Conservation (phyloP, 2,329 filamentous ascomycete species). For the Davidsoniella australis region DNA sequence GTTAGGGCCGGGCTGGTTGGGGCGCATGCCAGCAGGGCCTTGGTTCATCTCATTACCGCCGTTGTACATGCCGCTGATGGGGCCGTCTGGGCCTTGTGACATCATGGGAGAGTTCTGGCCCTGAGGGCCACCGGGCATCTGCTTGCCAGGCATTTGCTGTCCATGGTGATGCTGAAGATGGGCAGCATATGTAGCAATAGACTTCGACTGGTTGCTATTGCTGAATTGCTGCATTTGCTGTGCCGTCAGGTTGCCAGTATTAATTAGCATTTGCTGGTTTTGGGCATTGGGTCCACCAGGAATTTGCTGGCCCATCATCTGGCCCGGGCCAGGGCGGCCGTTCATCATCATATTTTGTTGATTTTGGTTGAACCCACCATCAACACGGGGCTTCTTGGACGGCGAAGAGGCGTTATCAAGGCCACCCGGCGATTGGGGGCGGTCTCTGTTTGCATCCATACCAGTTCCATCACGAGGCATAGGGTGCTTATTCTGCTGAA, state of each 20-base stretch:
- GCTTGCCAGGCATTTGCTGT: slow-evolving; percentile 63
- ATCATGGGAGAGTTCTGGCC: slow-evolving; percentile 75
- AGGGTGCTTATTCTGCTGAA: slow-evolving; percentile 48
- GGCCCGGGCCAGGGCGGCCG: slow-evolving; percentile 42
- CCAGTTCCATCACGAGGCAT: slow-evolving; percentile 70
- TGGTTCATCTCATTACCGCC: slow-evolving; percentile 33
- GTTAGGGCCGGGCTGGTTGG: slow-evolving; percentile 30
- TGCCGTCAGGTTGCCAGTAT: slow-evolving; percentile 53
- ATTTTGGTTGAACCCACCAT: slow-evolving; percentile 53
- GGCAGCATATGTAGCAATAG: slow-evolving; percentile 73
- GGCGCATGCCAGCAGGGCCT: slow-evolving; percentile 39
- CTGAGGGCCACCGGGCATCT: slow-evolving; percentile 49
- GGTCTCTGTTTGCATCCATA: slow-evolving; percentile 68
- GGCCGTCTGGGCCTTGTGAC: slow-evolving; percentile 49
- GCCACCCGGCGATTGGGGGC: slow-evolving; percentile 65
- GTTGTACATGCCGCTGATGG: slow-evolving; percentile 45
- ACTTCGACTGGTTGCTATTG: slow-evolving; percentile 55
- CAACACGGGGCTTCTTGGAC: slow-evolving; percentile 71
- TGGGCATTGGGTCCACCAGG: slow-evolving; percentile 31
- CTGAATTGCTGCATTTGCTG: slow-evolving; percentile 55
- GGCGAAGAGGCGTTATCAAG: slow-evolving; percentile 83
- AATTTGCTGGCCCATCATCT: slow-evolving; percentile 58
- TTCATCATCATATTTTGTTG: slow-evolving; percentile 56
- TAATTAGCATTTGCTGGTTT: slow-evolving; percentile 50
- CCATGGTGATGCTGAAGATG: slow-evolving; percentile 71